phyloP scores from a whole-genome alignment of 164 flowering plant genomes.

The Liriodendron chinense region DNA sequence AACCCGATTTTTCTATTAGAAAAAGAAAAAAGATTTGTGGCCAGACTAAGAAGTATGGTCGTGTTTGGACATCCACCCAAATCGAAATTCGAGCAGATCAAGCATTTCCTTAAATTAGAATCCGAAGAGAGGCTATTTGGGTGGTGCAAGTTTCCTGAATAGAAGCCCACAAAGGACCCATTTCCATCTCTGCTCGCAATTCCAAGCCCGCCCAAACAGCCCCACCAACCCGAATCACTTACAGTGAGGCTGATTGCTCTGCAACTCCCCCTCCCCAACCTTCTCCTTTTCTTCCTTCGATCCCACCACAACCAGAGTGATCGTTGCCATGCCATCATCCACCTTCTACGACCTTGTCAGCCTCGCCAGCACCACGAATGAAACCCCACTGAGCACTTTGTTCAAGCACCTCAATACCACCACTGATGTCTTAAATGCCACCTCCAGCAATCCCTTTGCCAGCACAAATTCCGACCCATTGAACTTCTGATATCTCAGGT shows the following conservation, averaged over 20 bases:
- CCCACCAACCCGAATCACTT: conserved; percentile 22
- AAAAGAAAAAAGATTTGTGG: background rate
- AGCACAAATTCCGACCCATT: conserved; percentile 80
- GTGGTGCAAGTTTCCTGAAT: background rate
- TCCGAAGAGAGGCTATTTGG: background rate
- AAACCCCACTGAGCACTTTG: conserved; percentile 82
- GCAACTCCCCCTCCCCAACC: conserved; percentile 21
- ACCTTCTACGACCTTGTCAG: conserved; percentile 82
- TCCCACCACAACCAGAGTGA: conserved; percentile 10
- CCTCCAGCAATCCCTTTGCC: conserved; percentile 56
- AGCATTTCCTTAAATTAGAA: too few relatives aligned
- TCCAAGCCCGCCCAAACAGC: background rate
- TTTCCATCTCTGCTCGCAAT: background rate
- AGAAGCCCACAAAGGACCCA: background rate
- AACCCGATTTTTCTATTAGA: background rate
- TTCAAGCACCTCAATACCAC: conserved; percentile 67
- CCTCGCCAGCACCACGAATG: conserved; percentile 83
- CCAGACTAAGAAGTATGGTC: background rate
- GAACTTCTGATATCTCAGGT: conserved; percentile 81
- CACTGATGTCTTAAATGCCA: conserved; percentile 65
- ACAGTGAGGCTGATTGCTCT: conserved; percentile 27
- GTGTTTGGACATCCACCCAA: background rate
- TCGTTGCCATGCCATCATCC: conserved; percentile 6
- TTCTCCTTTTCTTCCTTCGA: conserved; percentile 47
- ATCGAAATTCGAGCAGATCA: background rate